Evolutionary conservation across 2,329 filamentous ascomycete species (phyloP).

Genomic region (Colletotrichum acutatum): DNA sequence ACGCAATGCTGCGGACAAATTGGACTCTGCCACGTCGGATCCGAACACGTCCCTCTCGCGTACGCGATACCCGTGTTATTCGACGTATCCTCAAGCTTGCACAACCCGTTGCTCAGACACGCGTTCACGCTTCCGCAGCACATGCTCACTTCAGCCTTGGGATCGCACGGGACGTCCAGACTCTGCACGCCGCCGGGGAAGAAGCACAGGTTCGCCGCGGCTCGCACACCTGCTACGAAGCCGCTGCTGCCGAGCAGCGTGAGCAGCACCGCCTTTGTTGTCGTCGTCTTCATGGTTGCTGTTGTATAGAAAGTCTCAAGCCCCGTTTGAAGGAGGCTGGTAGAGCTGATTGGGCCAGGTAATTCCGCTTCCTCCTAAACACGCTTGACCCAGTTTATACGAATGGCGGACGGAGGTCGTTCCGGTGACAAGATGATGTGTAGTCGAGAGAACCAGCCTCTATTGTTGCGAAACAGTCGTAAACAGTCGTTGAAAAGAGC

Average conservation of each 20-base stretch:
- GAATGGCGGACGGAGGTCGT: too few relatives aligned
- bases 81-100: conserved; percentile 26
- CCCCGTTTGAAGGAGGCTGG: too few relatives aligned
- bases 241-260: conserved; percentile 12
- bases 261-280: conserved; percentile 14
- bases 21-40: conserved; percentile 32
- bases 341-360: too few relatives aligned
- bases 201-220: conserved; percentile 30
- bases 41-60: conserved; percentile 29
- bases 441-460: conserved; percentile 31
- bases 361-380: neutral
- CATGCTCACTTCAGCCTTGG: conserved; percentile 32
- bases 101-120: conserved; percentile 31
- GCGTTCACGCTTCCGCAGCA: conserved; percentile 30
- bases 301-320: too few relatives aligned
- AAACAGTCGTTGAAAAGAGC: neutral
- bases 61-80: conserved; percentile 30
- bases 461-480: neutral
- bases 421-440: neutral
- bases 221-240: neutral
- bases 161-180: conserved; percentile 31
- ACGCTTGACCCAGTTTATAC: neutral
- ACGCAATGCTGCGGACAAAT: conserved; percentile 30
- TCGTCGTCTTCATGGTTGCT: conserved; percentile 7
- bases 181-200: conserved; percentile 32